A percentile compares a stretch with the other conserved stretches of the same genome.
Conservation (phyloP, 768 basidiomycete species). For the Podaxis rugospora region DNA sequence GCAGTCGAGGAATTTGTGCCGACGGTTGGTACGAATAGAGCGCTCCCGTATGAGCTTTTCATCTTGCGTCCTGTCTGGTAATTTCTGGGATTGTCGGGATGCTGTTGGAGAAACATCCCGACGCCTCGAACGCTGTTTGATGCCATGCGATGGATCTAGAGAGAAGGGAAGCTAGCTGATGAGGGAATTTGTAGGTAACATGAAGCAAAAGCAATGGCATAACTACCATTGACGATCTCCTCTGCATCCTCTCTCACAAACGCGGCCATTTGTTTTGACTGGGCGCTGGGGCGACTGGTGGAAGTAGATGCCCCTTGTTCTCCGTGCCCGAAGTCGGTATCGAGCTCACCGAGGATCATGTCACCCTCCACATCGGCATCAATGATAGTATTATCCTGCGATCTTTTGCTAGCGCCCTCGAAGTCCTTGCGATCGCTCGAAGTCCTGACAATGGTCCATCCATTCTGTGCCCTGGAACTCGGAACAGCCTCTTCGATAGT, state of each 20-base stretch:
- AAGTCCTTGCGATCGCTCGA: conserved; percentile 18
- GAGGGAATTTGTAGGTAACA: conserved; percentile 12
- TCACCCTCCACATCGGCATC: conserved; percentile 73
- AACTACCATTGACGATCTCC: conserved; percentile 72
- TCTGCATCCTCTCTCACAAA: conserved; percentile 63
- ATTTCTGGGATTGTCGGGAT: conserved; percentile 18
- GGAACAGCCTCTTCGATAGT: conserved; percentile 3
- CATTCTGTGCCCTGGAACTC: conserved; percentile 37
- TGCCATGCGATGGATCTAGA: conserved; percentile 57
- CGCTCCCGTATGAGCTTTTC: conserved; percentile 66
- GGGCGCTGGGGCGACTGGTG: conserved; percentile 27
- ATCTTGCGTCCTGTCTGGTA: conserved; percentile 21
- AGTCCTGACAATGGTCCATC: conserved; percentile 74
- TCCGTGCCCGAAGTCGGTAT: conserved; percentile 41
- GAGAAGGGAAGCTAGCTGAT: conserved; percentile 23
- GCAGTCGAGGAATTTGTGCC: conserved; percentile 80
- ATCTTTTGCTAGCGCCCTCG: conserved; percentile 14
- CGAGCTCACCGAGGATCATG: conserved; percentile 75
- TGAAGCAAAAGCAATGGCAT: conserved; percentile 4
- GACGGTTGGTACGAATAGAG: conserved; percentile 74
- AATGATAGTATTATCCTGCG: conserved; percentile 26
- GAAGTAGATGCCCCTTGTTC: conserved; percentile 19
- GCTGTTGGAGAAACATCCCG: conserved; percentile 28
- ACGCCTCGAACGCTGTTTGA: conserved; percentile 40
- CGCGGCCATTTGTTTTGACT: conserved; percentile 40